Evolutionary conservation across 2,329 filamentous ascomycete species (phyloP).

Genomic region (Fusarium verticillioides): DNA sequence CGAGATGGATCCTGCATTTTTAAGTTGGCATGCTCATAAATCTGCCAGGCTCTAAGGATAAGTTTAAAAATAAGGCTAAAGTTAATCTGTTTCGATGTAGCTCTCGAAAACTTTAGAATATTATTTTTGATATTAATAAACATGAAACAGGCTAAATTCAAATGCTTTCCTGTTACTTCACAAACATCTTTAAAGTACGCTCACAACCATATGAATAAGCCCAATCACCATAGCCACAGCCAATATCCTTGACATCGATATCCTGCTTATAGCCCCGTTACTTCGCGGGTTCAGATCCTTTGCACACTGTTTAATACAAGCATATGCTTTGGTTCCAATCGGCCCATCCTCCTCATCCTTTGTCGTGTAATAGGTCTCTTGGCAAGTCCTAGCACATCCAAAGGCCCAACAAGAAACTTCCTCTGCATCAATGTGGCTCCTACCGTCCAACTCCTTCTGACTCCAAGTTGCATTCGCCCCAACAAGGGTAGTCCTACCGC

Average conservation of each 20-base stretch:
- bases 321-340: slow-evolving; percentile 11
- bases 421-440: slow-evolving; percentile 22
- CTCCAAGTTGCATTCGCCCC: slow-evolving; percentile 41
- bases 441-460: slow-evolving; percentile 37
- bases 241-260: background rate
- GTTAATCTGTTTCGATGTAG: background rate
- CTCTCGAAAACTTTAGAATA: background rate
- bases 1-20: background rate
- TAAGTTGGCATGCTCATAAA: background rate
- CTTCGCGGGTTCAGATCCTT: slow-evolving; percentile 28
- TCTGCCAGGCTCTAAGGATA: background rate
- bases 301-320: slow-evolving; percentile 31
- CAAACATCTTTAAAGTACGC: background rate
- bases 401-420: slow-evolving; percentile 36
- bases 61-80: background rate
- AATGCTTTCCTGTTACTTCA: background rate
- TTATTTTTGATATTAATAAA: background rate
- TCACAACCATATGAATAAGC: background rate
- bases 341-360: slow-evolving; percentile 28
- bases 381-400: slow-evolving; percentile 32
- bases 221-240: background rate
- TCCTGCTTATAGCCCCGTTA: background rate
- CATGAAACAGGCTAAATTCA: too few relatives aligned
- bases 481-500: slow-evolving; percentile 9
- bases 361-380: slow-evolving; percentile 33